phyloP scores from a whole-genome alignment of 1,284 basidiomycete species.

The Heliocybe sulcata region DNA sequence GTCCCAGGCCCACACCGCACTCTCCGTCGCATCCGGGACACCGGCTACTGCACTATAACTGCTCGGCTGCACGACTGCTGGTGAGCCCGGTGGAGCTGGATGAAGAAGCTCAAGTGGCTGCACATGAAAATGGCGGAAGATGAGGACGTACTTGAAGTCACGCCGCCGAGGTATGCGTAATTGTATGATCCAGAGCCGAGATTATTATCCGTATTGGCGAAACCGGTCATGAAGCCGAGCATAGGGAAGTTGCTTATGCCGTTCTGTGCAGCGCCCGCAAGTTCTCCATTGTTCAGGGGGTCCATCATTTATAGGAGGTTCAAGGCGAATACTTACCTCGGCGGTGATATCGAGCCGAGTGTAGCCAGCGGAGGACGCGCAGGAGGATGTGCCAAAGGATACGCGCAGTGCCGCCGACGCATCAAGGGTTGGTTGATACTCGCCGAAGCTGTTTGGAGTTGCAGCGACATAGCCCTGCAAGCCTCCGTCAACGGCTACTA shows the following conservation, averaged over 20 bases:
- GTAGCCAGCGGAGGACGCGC: not conserved
- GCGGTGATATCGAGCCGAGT: constrained; percentile 10
- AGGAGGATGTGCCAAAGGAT: constrained; percentile 7
- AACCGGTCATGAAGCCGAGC: constrained; percentile 14
- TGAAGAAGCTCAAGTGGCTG: not conserved
- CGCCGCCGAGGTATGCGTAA: constrained; percentile 16
- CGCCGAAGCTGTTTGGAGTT: constrained; percentile 14
- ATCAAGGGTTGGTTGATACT: constrained; percentile 13
- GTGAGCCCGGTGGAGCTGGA: constrained; percentile 4
- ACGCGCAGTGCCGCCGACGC: constrained; percentile 10
- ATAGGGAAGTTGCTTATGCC: constrained; percentile 10
- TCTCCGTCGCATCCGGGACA: constrained; percentile 10
- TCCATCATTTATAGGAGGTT: not conserved
- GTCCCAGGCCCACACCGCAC: constrained; percentile 14
- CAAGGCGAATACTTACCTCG: constrained; percentile 4
- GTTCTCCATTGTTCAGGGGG: not conserved
- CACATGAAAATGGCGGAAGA: not conserved
- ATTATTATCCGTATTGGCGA: constrained; percentile 7
- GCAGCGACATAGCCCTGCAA: constrained; percentile 7
- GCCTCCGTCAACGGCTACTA: constrained; percentile 2
- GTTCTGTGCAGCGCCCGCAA: constrained; percentile 10
- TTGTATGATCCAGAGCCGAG: constrained; percentile 9
- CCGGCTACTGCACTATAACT: constrained; percentile 12
- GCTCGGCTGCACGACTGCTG: constrained; percentile 11
- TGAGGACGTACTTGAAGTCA: constrained; percentile 9